Conservation (phyloP, 2,329 filamentous ascomycete species). For the Colletotrichum liriopes region DNA sequence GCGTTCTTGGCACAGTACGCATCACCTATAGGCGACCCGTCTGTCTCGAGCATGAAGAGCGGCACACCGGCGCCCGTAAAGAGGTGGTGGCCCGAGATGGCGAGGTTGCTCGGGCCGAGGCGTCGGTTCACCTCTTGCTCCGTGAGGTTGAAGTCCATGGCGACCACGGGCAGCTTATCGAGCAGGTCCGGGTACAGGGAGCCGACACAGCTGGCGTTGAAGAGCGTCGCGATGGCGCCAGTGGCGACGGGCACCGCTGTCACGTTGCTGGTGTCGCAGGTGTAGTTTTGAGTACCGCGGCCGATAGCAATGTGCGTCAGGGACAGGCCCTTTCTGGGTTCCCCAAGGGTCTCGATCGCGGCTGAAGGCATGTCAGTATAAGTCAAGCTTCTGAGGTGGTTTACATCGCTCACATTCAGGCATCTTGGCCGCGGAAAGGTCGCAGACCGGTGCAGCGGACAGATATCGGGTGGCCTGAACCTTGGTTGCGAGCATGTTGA, state of each 20-base stretch:
- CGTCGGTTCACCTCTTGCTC: constrained; percentile 39
- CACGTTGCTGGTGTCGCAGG: constrained; percentile 76
- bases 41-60: constrained; percentile 83
- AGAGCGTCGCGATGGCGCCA: constrained; percentile 88
- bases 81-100: constrained; percentile 84
- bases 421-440: constrained; percentile 68
- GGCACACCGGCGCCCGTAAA: constrained; percentile 81
- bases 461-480: constrained; percentile 64
- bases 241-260: constrained; percentile 74
- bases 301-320: constrained; percentile 88
- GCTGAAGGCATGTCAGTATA: constrained; percentile 58
- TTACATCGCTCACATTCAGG: constrained; percentile 60
- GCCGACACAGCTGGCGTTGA: constrained; percentile 88
- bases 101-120: constrained; percentile 72
- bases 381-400: constrained; percentile 8
- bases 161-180: constrained; percentile 74
- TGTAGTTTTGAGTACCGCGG: constrained; percentile 95
- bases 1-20: constrained; percentile 75
- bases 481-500: constrained; percentile 72
- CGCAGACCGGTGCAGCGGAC: constrained; percentile 63
- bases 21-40: constrained; percentile 69
- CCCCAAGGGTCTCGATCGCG: constrained; percentile 70
- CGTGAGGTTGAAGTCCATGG: constrained; percentile 76
- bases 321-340: constrained; percentile 71
- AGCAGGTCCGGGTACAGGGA: constrained; percentile 79